phyloP scores from a whole-genome alignment of 805 yeast genomes.

The Kodamaea sagamina region DNA sequence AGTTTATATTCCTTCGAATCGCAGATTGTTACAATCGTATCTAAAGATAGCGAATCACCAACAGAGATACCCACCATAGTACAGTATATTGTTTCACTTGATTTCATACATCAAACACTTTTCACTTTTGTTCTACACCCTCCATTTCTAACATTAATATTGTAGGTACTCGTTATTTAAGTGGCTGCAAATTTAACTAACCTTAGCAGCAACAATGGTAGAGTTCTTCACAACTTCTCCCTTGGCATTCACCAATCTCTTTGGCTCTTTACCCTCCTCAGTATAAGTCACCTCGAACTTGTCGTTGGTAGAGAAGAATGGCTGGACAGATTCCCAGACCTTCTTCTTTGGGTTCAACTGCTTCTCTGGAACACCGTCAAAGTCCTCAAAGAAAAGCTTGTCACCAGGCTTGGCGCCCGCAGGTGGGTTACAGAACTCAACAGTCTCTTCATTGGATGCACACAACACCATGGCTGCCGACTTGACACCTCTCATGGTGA shows the following conservation, averaged over 20 bases:
- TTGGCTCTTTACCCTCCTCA: slow-evolving; percentile 73
- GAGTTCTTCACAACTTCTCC: slow-evolving; percentile 79
- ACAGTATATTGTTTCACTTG: no score
- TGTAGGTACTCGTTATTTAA: background rate
- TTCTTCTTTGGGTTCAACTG: slow-evolving; percentile 97
- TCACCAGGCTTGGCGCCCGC: slow-evolving; percentile 93
- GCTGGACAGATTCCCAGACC: slow-evolving; percentile 95
- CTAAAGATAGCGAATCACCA: no score
- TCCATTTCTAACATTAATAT: background rate
- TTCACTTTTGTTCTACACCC: no score
- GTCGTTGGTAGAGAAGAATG: slow-evolving; percentile 80
- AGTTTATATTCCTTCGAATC: no score
- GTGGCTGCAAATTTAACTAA: slow-evolving; percentile 32
- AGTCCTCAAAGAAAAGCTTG: slow-evolving; percentile 91
- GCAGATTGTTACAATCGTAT: no score
- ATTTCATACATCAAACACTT: no score
- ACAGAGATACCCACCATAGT: no score
- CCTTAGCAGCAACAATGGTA: slow-evolving; percentile 73
- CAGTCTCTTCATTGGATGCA: slow-evolving; percentile 71
- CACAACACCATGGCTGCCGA: slow-evolving; percentile 97
- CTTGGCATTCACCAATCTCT: slow-evolving; percentile 71
- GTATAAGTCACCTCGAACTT: slow-evolving; percentile 77
- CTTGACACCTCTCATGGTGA: slow-evolving; percentile 95
- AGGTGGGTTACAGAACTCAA: slow-evolving; percentile 96
- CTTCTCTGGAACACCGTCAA: slow-evolving; percentile 84